Evolutionary conservation across 257 asterid genomes (phyloP), one percentile per base, ranked within the genome.

Genomic region (Ilex aquifolium): DNA sequence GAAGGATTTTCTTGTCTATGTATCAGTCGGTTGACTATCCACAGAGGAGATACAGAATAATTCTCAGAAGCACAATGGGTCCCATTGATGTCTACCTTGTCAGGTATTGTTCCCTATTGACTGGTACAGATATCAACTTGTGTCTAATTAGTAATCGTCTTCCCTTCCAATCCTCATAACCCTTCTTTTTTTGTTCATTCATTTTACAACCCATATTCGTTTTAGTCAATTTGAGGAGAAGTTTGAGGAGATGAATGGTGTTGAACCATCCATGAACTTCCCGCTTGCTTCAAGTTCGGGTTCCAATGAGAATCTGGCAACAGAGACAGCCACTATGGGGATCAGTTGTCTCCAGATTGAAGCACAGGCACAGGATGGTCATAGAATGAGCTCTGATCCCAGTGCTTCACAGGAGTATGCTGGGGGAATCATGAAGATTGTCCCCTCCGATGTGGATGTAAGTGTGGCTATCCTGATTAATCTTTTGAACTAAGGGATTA

Each of bases 21-120:
- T 39, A 52, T n/a, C 72, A 91, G 98, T 88, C 77, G 71, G 96
- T 78, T 69, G 98, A 86, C 75, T 91, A 84, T 76, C 95, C 86
- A 17, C 95, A 85, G 70, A 78, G 91, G 79, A 88, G 98, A 83
- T 88, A 91, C 69, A 83, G 90, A 80, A 91, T 91, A 61, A 83
- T 91, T 74, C 98, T 88, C 50, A 74, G 98, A 82, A 91, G 98
- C 72, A 86, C 95, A 64, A 91, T 91, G 95, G 98, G 96, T 51
- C 96, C 95, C 39, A 83, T 91, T 62, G 98, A 91, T 74, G 95
- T 88, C 65, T 88, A 91, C 81, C 98, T 91, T 60, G 96, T 91
- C 80, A 88, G 96, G 98, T 91, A 77, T 67, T 54, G 46, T 52
- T 55, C 50, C 60, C 39, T 7, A 4, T 36, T 1, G 5, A 4